A percentile compares a stretch with the other conserved stretches of the same genome.
phyloP scores from a whole-genome alignment of 176 grass and related monocot genomes.

The Puccinellia tenuiflora region DNA sequence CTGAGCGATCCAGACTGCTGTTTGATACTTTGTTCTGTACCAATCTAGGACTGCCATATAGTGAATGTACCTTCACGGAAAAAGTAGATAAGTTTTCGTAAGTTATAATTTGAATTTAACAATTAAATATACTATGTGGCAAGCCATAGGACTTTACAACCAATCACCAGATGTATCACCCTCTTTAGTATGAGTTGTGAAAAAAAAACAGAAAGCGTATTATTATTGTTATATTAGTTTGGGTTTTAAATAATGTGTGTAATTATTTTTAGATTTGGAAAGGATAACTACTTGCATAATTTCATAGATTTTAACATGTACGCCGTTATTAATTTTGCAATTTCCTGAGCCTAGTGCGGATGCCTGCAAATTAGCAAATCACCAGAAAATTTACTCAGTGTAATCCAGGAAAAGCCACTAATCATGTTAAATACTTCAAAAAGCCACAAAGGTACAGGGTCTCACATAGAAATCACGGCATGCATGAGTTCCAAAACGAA shows the following conservation, averaged over 20 bases:
- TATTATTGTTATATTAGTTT: background rate
- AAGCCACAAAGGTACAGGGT: background rate
- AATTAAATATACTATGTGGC: constrained; percentile 16
- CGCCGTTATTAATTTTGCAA: background rate
- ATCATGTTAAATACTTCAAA: background rate
- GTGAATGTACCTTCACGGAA: constrained; percentile 59
- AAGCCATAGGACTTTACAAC: constrained; percentile 4
- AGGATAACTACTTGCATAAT: background rate
- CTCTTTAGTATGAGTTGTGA: background rate
- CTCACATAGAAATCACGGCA: background rate
- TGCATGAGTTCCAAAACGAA: constrained; percentile 34
- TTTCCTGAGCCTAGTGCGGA: background rate
- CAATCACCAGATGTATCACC: background rate
- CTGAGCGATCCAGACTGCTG: constrained; percentile 52
- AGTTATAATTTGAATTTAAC: constrained; percentile 11
- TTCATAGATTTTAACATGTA: constrained; percentile 1
- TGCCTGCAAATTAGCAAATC: background rate
- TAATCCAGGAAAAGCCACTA: constrained; percentile 4
- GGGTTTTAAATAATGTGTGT: background rate
- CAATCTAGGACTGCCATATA: constrained; percentile 81
- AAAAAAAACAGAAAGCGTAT: background rate
- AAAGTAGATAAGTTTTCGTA: constrained; percentile 1
- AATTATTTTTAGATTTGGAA: background rate
- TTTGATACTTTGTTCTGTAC: constrained; percentile 49
- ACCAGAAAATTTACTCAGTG: background rate